Evolutionary conservation across 2,329 filamentous ascomycete genomes (phyloP), one percentile per base, ranked within the genome.

Genomic region (Diplocarpon rosae): DNA sequence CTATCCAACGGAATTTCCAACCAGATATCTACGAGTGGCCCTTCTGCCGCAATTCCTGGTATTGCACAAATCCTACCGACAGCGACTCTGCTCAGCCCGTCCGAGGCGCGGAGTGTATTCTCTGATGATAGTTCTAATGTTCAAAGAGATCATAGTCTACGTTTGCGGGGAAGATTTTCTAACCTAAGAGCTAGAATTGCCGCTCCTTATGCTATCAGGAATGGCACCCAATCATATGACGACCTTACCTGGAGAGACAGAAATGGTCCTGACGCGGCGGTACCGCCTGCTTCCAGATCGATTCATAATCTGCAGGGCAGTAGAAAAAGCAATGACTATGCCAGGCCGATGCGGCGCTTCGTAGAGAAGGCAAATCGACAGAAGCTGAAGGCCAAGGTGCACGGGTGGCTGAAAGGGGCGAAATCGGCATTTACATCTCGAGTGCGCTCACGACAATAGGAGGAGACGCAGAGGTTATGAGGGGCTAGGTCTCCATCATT

Each of bases 61-160:
- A 42, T 39, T 39, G 33, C 42, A 10, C 28, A 17, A 15, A 42
- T 45, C 27, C 39, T 49, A 33, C 27, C 39, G n/a, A 48, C 50
- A 31, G 27, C 39, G 12, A 48, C 50, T 37, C 50, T 52, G 35
- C 30, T 52, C 20, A 54, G 49, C 33, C 45, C 51, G 10, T 33
- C 49, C 8, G 62, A 60, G 47, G 58, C 52, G 17, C 55, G 49
- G 37, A 65, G 63, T 43, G 63, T 62, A 37, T 64, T 65, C 39
- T 65, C 63, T 1, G 62, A 65, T 46, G 58, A 64, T 39, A 66
- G 64, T 49, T 64, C 63, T 4, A 56, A 54, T 37, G 37, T 41
- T 13, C 41, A 55, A 14, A 50, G 38, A 7, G 37, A 40, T 16
- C 45, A 50, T 17, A 56, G 50, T 39, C 41, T 61, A 30, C 46